These are phyloP conservation scores for Leccinellum rugosiceps DNA, from an alignment of 768 basidiomycete genomes.

Conservation along the genomic window DNA sequence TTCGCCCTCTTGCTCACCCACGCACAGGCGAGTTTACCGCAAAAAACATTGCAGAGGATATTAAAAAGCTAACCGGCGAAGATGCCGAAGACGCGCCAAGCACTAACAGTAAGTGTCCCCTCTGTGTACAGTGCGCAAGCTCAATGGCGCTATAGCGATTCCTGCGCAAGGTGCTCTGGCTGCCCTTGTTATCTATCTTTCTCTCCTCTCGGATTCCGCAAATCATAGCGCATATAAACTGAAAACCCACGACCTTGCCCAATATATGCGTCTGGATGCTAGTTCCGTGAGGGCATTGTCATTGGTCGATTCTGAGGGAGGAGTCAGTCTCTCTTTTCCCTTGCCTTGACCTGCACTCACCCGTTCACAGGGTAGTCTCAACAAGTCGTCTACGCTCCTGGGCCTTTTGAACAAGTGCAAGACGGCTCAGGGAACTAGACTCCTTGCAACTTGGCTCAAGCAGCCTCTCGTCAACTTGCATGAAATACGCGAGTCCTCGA, in stretches of 20 bases:
- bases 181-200: conserved; percentile 80
- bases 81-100: conserved; percentile 21
- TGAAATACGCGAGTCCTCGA: conserved; percentile 69
- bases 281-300: conserved; percentile 90
- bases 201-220: conserved; percentile 69
- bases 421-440: conserved; percentile 87
- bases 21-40: conserved; percentile 75
- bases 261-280: conserved; percentile 95
- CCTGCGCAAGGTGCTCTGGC: conserved; percentile 76
- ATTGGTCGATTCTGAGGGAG: conserved; percentile 67
- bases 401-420: conserved; percentile 94
- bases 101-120: conserved; percentile 6
- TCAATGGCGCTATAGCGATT: conserved; percentile 47
- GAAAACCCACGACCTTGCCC: conserved; percentile 84
- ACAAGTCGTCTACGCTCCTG: conserved; percentile 82
- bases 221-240: conserved; percentile 82
- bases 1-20: background rate
- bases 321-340: conserved; percentile 12
- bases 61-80: conserved; percentile 42
- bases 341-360: background rate
- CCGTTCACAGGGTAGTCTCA: conserved; percentile 47
- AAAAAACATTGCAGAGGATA: conserved; percentile 77
- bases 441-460: conserved; percentile 91
- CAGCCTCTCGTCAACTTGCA: conserved; percentile 94
- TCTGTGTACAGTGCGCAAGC: background rate